These are phyloP conservation scores for Ophiostoma quercus DNA, from an alignment of 2,329 filamentous ascomycete genomes.

Conservation along the genomic window DNA sequence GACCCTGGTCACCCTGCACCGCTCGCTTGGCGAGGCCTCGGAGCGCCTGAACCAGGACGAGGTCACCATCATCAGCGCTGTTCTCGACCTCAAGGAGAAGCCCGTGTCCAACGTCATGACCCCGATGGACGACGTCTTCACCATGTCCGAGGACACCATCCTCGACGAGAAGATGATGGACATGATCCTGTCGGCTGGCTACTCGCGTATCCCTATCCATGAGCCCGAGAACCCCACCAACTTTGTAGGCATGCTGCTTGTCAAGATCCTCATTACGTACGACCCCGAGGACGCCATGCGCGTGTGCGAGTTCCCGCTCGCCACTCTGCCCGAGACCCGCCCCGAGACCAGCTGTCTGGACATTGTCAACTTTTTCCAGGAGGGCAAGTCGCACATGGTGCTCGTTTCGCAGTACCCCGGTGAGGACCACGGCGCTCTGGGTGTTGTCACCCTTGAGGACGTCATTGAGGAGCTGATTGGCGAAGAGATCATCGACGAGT, in stretches of 20 bases:
- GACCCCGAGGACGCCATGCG: slow-evolving; percentile 87
- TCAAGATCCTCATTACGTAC: slow-evolving; percentile 98
- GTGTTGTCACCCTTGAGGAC: slow-evolving; percentile 93
- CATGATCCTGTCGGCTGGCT: slow-evolving; percentile 83
- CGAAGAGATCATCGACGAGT: slow-evolving; percentile 99
- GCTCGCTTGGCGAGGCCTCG: slow-evolving; percentile 77
- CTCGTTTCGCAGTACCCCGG: slow-evolving; percentile 85
- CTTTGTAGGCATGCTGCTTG: slow-evolving; percentile 94
- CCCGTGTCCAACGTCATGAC: slow-evolving; percentile 96
- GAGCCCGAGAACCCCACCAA: slow-evolving; percentile 76
- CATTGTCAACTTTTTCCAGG: slow-evolving; percentile 99
- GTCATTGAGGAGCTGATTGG: slow-evolving; percentile 98
- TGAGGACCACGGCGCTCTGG: slow-evolving; percentile 83
- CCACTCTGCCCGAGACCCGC: slow-evolving; percentile 88
- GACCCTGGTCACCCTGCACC: slow-evolving; percentile 90
- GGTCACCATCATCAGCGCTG: slow-evolving; percentile 96
- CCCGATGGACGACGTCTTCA: slow-evolving; percentile 95
- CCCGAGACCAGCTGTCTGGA: slow-evolving; percentile 95
- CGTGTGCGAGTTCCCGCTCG: slow-evolving; percentile 85
- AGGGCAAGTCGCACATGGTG: slow-evolving; percentile 98
- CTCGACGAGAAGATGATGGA: slow-evolving; percentile 94
- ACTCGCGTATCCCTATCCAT: slow-evolving; percentile 93
- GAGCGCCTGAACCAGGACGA: slow-evolving; percentile 95
- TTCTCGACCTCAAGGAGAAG: slow-evolving; percentile 94
- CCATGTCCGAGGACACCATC: slow-evolving; percentile 90